Conservation (phyloP, 179 eudicot species). For the Sideroxylon spinosum region DNA sequence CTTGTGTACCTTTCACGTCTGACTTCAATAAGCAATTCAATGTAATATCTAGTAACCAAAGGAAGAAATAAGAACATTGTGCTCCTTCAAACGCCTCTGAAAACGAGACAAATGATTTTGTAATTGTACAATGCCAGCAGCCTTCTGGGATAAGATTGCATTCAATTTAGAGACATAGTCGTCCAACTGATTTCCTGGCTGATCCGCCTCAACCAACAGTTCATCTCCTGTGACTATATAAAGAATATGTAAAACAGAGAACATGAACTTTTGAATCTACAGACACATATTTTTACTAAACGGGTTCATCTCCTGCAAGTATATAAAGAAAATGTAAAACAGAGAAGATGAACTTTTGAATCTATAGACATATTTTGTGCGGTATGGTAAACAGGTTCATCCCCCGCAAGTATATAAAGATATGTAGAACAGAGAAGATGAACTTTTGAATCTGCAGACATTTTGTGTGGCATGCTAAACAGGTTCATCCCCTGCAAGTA, state of each 20-base stretch:
- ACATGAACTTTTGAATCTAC: no score
- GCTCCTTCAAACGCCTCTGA: slow-evolving; percentile 72
- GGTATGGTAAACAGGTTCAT: slow-evolving; percentile 84
- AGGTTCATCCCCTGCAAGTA: slow-evolving; percentile 40
- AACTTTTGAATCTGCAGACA: no score
- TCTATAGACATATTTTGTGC: no score
- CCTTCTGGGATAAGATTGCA: slow-evolving; percentile 78
- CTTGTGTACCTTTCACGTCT: neutral
- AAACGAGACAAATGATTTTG: slow-evolving; percentile 77
- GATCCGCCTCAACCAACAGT: slow-evolving; percentile 72
- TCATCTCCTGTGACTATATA: slow-evolving; percentile 31
- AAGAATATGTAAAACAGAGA: no score
- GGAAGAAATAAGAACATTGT: slow-evolving; percentile 60
- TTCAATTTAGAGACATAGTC: slow-evolving; percentile 70
- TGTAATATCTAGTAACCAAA: slow-evolving; percentile 27
- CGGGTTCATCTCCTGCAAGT: slow-evolving; percentile 41
- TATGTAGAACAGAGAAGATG: no score
- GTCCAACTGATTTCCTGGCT: slow-evolving; percentile 87
- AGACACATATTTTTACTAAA: no score
- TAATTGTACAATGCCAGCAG: slow-evolving; percentile 71
- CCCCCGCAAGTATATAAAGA: no score
- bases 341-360: neutral
- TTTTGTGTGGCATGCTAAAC: no score
- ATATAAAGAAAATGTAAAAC: neutral
- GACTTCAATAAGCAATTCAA: neutral